phyloP scores from a whole-genome alignment of 768 basidiomycete species.

The Udeniomyces megalosporus region DNA sequence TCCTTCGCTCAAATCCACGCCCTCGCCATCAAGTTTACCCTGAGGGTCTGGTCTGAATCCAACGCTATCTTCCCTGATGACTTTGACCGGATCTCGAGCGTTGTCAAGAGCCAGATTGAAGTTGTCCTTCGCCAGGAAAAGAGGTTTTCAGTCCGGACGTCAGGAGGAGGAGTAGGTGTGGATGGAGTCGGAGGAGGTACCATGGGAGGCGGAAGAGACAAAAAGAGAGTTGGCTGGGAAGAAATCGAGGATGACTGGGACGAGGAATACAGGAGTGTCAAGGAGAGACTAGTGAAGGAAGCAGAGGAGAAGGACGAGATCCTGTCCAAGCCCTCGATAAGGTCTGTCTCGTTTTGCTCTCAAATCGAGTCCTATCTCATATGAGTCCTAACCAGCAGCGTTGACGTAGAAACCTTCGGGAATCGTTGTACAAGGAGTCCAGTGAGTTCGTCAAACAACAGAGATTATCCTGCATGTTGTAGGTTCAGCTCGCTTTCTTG shows the following conservation, averaged over 20 bases:
- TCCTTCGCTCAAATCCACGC: constrained; percentile 66
- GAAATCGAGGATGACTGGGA: constrained; percentile 66
- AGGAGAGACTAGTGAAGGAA: constrained; percentile 79
- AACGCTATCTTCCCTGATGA: constrained; percentile 47
- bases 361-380: background rate
- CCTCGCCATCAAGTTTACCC: constrained; percentile 67
- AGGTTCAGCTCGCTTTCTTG: background rate
- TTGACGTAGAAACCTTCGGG: constrained; percentile 51
- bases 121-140: constrained; percentile 53
- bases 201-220: background rate
- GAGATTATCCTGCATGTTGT: constrained; percentile 63
- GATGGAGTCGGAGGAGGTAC: too few relatives aligned
- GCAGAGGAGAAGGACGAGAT: constrained; percentile 76
- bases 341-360: constrained; percentile 38
- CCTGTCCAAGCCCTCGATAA: constrained; percentile 64
- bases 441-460: constrained; percentile 80
- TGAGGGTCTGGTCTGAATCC: constrained; percentile 85
- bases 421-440: constrained; percentile 74
- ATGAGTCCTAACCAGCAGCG: background rate
- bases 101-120: constrained; percentile 74
- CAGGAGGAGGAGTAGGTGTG: too few relatives aligned
- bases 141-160: too few relatives aligned
- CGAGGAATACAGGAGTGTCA: constrained; percentile 38
- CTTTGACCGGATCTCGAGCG: constrained; percentile 57
- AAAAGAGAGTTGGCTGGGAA: constrained; percentile 57